Conservation (phyloP, 441 rosid species). For the Cnidoscolus chayamansa region DNA sequence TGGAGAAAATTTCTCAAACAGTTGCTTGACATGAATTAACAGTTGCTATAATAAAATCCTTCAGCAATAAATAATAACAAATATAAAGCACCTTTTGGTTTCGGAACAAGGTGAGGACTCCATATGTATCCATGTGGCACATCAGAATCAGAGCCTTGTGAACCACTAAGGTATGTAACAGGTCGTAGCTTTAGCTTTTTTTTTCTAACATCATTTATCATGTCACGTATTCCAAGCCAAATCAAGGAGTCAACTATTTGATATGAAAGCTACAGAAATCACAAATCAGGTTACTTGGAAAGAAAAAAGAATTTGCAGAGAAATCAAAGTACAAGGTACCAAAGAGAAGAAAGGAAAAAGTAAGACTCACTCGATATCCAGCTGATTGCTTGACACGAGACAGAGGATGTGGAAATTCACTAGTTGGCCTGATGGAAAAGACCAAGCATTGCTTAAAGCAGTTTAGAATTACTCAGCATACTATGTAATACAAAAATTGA, state of each 20-base stretch:
- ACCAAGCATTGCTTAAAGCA: conserved; percentile 37
- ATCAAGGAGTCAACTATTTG: conserved; percentile 96
- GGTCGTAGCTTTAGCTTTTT: conserved; percentile 94
- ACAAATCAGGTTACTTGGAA: conserved; percentile 21
- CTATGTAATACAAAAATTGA: conserved; percentile 21
- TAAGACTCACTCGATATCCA: conserved; percentile 68
- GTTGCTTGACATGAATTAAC: neutral
- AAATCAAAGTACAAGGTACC: neutral
- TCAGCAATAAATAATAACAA: conserved; percentile 11
- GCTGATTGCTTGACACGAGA: conserved; percentile 98
- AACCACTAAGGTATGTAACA: conserved; percentile 95
- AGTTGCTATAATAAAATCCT: neutral
- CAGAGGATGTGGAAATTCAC: conserved; percentile 98
- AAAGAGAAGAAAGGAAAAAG: conserved; percentile 3
- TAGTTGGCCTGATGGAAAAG: conserved; percentile 70
- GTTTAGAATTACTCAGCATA: conserved; percentile 32
- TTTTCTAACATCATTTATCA: conserved; percentile 92
- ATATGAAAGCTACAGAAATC: conserved; percentile 71
- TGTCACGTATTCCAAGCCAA: conserved; percentile 98
- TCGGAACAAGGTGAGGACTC: conserved; percentile 99
- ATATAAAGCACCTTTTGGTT: conserved; percentile 77
- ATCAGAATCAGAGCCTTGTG: conserved; percentile 83
- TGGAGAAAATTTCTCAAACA: neutral
- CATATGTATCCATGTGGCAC: conserved; percentile 95
- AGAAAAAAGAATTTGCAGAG: conserved; percentile 1